Evolutionary conservation across 257 asterid genomes (phyloP), one percentile per base, ranked within the genome.

Genomic region (Hygrophila difformis): DNA sequence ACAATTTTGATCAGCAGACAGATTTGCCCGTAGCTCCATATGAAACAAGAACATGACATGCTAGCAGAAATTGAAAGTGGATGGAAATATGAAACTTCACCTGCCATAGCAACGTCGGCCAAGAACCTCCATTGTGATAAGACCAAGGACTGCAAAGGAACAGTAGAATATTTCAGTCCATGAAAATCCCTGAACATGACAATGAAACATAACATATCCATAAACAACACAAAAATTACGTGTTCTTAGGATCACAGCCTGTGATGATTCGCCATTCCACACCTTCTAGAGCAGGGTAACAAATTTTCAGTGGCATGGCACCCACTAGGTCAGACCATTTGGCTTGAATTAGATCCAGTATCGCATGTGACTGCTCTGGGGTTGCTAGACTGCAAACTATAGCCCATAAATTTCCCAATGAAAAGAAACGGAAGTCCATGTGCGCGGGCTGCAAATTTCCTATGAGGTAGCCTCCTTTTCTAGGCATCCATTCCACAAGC

Each of bases 91-190:
- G 23, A 21, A 45, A 63, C 6, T 14, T 22, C 48, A 74, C 94
- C 88, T 84, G 94, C 94, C 94, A 84, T 40, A 84, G 72, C 72
- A 83, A 57, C 40, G 93, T 84, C 38, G 94, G 93, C 94, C 94
- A 80, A 19, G 94, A 72, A 44, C 94, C 93, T 31, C 74, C 94
- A 38, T 84, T 80, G 64, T 84, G 94, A 70, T 84, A 84, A 55
- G 94, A 84, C 94, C 94, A 84, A 50, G 94, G 88, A 49, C 94
- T 83, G 87, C 76, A 71, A 17, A 41, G 18, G 42, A 67, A 51
- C 8, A 43, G 13, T 22, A 50, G 28, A 33, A 23, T 15, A 40
- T 12, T 34, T 48, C 23, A 54, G 21, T 5, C 7, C 12, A 34
- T 41, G 31, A 54, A 42, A 26, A 44, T 41, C 24, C 14, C 40